Percentiles rank a stretch among this genome's conserved stretches.
phyloP scores from a whole-genome alignment of 441 rosid species.

The Euphorbia corollata region DNA sequence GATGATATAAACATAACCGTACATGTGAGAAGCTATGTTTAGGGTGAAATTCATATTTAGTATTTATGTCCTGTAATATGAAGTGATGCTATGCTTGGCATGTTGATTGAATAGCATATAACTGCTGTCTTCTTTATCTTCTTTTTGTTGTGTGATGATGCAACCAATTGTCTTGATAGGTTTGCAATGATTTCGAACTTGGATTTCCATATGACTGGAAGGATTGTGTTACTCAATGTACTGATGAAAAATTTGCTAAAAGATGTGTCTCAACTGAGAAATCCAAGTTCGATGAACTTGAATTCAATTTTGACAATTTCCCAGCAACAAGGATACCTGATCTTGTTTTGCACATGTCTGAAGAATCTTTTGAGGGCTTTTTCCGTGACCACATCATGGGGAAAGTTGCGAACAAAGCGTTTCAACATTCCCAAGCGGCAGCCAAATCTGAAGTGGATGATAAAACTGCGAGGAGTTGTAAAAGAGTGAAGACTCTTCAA shows the following conservation, averaged over 20 bases:
- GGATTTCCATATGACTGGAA: constrained; percentile 65
- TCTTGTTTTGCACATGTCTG: constrained; percentile 23
- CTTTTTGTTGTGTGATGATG: neutral
- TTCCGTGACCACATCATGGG: constrained; percentile 25
- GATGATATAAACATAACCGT: neutral
- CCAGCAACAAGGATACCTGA: constrained; percentile 37
- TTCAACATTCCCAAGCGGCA: constrained; percentile 6
- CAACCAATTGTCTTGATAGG: constrained; percentile 22
- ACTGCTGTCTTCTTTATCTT: neutral
- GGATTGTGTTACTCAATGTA: constrained; percentile 26
- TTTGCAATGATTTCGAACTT: constrained; percentile 40
- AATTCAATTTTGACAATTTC: constrained; percentile 28
- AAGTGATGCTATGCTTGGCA: neutral
- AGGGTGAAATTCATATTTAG: neutral
- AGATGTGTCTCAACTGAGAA: constrained; percentile 13
- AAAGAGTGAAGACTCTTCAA: constrained; percentile 16
- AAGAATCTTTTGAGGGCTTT: constrained; percentile 18
- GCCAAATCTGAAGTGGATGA: constrained; percentile 12
- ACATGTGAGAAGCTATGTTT: neutral
- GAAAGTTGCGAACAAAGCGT: constrained; percentile 17
- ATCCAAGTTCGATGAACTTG: constrained; percentile 6
- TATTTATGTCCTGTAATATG: neutral
- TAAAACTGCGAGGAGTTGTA: constrained; percentile 11
- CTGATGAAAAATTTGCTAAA: constrained; percentile 21
- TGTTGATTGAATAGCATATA: no score